Evolutionary conservation across 805 yeast genomes (phyloP), one percentile per base, ranked within the genome.

Genomic region (Saturnispora sekii): DNA sequence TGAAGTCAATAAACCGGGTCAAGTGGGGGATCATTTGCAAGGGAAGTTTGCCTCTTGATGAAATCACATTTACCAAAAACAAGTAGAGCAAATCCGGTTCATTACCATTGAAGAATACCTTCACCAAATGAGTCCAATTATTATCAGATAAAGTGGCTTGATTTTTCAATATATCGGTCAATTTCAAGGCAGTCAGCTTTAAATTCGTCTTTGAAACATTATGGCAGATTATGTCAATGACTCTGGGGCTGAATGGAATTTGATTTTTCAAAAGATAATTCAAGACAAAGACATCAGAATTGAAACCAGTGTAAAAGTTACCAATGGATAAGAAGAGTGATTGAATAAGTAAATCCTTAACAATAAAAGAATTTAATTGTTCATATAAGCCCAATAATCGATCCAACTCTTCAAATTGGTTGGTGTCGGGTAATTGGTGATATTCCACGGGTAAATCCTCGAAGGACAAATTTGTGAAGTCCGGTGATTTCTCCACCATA

Each of bases 31-130:
- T 30, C 1, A 46, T 45, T 15, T 43, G 37, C 1, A 3, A 2
- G 3, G 51, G 18, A 3, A 57, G 15, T 2, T 37, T 12, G 2
- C 47, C 44, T 36, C 50, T 39, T 3, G 41, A 42, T 10, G 45
- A 37, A 10, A 58, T 16, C 7, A 44, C 28, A 9, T 48, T 29
- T 1, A 48, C 21, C 6, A 56, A 38, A 11, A 56, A 15, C n/a
- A 51, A 35, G 31, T 48, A 54, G 2, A 61, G 11, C 5, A 59
- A 53, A 31, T 54, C 59, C 36, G 53, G 54, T 33, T 58, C 62
- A 10, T 36, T 41, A 2, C 66, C 66, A 28, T 34, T 43, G 5
- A 51, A 41, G 40, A 60, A 60, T 6, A 51, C 42, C 28, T 34
- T 47, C 46, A 59, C 14, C 10, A 60, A 31, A 18, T 48, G 38